Evolutionary conservation across 106 monocot species (phyloP).

Genomic region (Phalaenopsis equestris): DNA sequence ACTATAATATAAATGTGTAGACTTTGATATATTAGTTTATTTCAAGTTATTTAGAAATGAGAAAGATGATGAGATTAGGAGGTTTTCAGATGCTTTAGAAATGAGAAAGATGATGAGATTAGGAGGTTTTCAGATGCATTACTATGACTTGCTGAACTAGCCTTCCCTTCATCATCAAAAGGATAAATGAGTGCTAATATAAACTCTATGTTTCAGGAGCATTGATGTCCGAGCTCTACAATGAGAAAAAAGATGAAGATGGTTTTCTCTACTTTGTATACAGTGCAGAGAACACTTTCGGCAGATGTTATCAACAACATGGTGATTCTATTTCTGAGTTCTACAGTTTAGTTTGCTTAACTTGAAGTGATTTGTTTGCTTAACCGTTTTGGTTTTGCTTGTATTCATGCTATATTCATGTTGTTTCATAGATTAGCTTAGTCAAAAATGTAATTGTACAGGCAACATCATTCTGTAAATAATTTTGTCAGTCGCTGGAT

Average conservation of each 20-base stretch:
- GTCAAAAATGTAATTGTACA: not conserved
- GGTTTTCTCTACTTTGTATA: conserved; percentile 47
- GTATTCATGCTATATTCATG: not conserved
- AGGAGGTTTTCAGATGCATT: too few species aligned
- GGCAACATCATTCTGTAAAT: not conserved
- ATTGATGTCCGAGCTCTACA: conserved; percentile 34
- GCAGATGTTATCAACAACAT: not conserved
- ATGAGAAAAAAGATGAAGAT: conserved; percentile 53
- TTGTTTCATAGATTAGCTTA: not conserved
- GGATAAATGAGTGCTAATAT: not conserved
- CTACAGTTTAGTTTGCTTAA: not conserved
- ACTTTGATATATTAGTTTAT: not conserved
- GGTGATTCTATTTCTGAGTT: not conserved
- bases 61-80: not conserved
- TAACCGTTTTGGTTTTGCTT: not conserved
- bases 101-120: too few species aligned
- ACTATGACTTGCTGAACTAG: too few species aligned
- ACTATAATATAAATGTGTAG: not conserved
- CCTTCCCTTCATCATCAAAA: too few species aligned
- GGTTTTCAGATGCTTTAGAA: too few species aligned
- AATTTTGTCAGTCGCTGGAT: not conserved
- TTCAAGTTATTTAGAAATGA: not conserved
- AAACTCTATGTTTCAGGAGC: conserved; percentile 19
- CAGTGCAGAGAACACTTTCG: conserved; percentile 54
- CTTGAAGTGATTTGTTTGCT: not conserved